These are phyloP conservation scores for Amylocarpus encephaloides DNA, from an alignment of 2,329 filamentous ascomycete genomes.

Conservation along the genomic window DNA sequence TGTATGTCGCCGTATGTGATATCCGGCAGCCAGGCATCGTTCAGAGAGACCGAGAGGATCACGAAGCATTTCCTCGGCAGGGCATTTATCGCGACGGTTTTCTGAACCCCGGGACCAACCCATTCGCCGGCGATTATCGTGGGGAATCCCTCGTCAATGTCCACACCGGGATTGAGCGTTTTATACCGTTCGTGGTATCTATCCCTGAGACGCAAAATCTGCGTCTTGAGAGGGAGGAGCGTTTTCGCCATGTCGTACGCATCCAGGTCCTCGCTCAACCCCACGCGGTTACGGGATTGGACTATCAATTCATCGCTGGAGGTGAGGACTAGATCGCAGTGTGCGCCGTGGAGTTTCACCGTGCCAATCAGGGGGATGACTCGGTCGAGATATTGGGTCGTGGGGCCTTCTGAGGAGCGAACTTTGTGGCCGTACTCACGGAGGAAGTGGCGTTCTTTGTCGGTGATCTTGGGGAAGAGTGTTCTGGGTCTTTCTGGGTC, in stretches of 20 bases:
- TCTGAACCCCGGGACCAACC: constrained; percentile 21
- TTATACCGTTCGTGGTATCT: constrained; percentile 5
- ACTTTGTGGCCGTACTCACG: constrained; percentile 5
- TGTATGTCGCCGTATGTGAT: constrained; percentile 18
- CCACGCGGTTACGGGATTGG: constrained; percentile 18
- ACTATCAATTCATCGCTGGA: constrained; percentile 12
- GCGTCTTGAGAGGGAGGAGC: constrained; percentile 4
- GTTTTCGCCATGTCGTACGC: constrained; percentile 9
- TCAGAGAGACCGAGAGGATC: constrained; percentile 20
- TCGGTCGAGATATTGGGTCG: background rate
- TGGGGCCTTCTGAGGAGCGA: background rate
- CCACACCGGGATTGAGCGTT: constrained; percentile 7
- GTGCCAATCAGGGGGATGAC: constrained; percentile 15
- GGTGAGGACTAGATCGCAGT: constrained; percentile 20
- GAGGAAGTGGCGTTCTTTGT: constrained; percentile 11
- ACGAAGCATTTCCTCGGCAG: constrained; percentile 18
- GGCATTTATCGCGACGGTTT: constrained; percentile 12
- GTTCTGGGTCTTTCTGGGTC: constrained; percentile 5
- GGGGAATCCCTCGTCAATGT: constrained; percentile 8
- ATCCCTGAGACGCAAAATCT: constrained; percentile 8
- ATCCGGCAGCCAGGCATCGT: constrained; percentile 17
- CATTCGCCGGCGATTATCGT: constrained; percentile 25
- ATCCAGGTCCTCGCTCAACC: constrained; percentile 6
- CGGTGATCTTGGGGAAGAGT: constrained; percentile 19
- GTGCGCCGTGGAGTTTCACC: constrained; percentile 24